A percentile compares a stretch with the other conserved stretches of the same genome.
Conservation (phyloP, 768 basidiomycete genomes). For the Macrolepiota fuliginosa region DNA sequence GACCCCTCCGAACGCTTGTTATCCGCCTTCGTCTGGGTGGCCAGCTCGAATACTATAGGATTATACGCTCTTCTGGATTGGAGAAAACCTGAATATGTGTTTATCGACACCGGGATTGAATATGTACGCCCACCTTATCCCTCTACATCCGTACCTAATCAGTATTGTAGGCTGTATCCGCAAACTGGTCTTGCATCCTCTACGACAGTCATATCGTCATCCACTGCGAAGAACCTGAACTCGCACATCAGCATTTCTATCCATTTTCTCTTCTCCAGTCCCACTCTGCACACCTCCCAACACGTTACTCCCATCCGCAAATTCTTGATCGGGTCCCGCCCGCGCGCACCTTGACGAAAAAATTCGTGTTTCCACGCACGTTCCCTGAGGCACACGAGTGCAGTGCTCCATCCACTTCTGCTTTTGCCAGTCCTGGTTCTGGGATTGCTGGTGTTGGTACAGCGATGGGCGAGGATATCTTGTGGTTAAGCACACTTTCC, state of each 20-base stretch:
- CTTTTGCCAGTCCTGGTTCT: too few species aligned
- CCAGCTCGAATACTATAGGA: conserved; percentile 51
- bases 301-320: conserved; percentile 31
- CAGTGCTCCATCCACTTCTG: too few species aligned
- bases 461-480: not conserved
- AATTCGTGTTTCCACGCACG: conserved; percentile 45
- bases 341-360: conserved; percentile 45
- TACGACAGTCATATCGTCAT: conserved; percentile 66
- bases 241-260: conserved; percentile 69
- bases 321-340: conserved; percentile 42
- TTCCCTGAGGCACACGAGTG: not conserved
- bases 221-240: conserved; percentile 67
- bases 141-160: not conserved
- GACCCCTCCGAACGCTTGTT: conserved; percentile 60
- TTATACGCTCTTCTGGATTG: conserved; percentile 67
- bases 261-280: conserved; percentile 42
- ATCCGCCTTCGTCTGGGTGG: conserved; percentile 70
- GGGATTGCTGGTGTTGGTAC: not conserved
- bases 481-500: conserved; percentile 5
- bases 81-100: conserved; percentile 63
- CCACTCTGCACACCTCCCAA: conserved; percentile 26
- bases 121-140: conserved; percentile 47
- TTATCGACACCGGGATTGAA: conserved; percentile 71
- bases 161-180: conserved; percentile 49
- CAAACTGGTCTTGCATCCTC: conserved; percentile 78